Percentiles rank a stretch among this genome's conserved stretches.
Evolutionary conservation across 2,329 filamentous ascomycete genomes (phyloP).

Genomic region (Arthrobotrys conoides): DNA sequence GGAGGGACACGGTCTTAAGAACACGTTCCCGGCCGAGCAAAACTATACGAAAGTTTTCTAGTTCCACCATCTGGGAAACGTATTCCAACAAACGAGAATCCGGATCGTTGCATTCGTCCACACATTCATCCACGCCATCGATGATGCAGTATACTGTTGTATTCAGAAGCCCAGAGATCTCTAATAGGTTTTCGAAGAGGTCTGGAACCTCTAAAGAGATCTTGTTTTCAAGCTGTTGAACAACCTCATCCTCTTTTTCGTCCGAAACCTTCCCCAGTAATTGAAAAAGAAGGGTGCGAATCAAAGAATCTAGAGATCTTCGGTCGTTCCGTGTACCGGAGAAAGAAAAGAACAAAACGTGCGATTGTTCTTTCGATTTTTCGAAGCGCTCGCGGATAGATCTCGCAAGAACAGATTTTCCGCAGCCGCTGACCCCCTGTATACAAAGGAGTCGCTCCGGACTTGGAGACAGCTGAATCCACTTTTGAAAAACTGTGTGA

Average conservation of each 20-base stretch:
- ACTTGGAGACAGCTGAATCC: background rate
- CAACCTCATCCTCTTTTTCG: background rate
- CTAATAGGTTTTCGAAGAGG: background rate
- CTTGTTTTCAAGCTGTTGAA: background rate
- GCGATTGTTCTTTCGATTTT: too few species aligned
- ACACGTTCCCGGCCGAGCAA: constrained; percentile 2
- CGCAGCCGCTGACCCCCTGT: background rate
- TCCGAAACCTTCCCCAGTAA: background rate
- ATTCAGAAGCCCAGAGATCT: background rate
- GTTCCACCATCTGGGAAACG: background rate
- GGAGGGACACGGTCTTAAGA: background rate
- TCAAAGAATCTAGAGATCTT: constrained; percentile 8
- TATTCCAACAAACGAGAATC: background rate
- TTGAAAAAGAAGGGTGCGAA: constrained; percentile 14
- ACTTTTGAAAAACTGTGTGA: constrained; percentile 9
- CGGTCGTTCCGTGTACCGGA: background rate
- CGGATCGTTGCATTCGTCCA: constrained; percentile 8
- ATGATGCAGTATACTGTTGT: constrained; percentile 15
- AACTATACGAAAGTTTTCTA: background rate
- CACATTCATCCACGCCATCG: constrained; percentile 21
- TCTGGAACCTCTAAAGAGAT: background rate
- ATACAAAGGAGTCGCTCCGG: background rate
- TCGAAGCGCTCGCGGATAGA: background rate
- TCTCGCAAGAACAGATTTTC: constrained; percentile 9
- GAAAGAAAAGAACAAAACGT: constrained; percentile 29